phyloP scores from a whole-genome alignment of 768 basidiomycete genomes.

The Rhodotorula kratochvilovae region DNA sequence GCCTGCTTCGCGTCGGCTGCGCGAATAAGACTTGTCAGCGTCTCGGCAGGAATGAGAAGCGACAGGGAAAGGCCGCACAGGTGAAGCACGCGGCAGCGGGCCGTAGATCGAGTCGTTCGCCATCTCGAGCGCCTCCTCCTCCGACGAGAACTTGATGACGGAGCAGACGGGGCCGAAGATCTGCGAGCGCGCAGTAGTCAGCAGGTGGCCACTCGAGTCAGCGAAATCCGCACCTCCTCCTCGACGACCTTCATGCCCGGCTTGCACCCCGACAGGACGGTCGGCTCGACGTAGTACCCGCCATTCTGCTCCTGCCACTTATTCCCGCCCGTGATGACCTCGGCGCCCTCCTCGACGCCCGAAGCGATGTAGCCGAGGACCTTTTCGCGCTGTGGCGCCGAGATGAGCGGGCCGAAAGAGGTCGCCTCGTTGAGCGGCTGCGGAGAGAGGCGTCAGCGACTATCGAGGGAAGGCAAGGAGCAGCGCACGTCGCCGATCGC shows the following conservation, averaged over 20 bases:
- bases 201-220: neutral
- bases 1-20: slow-evolving; percentile 71
- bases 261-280: slow-evolving; percentile 85
- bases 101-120: slow-evolving; percentile 90
- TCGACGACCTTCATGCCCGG: slow-evolving; percentile 64
- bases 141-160: slow-evolving; percentile 72
- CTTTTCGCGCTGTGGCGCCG: slow-evolving; percentile 66
- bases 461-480: slow-evolving; percentile 64
- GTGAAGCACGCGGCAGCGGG: slow-evolving; percentile 76
- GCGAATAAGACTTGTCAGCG: too few species aligned
- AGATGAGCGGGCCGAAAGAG: slow-evolving; percentile 74
- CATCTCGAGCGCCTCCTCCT: slow-evolving; percentile 74
- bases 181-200: slow-evolving; percentile 44
- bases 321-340: slow-evolving; percentile 61
- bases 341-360: slow-evolving; percentile 81
- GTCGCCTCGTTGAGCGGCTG: slow-evolving; percentile 49
- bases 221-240: slow-evolving; percentile 54
- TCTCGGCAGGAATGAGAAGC: slow-evolving; percentile 53
- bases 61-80: neutral
- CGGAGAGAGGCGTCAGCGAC: slow-evolving; percentile 61
- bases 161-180: slow-evolving; percentile 83
- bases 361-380: slow-evolving; percentile 81
- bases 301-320: slow-evolving; percentile 48
- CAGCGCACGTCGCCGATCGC: slow-evolving; percentile 44
- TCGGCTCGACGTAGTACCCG: slow-evolving; percentile 85